Percentiles rank a stretch among this genome's conserved stretches.
Conservation (phyloP, 441 rosid genomes). For the Gossypium aridum region DNA sequence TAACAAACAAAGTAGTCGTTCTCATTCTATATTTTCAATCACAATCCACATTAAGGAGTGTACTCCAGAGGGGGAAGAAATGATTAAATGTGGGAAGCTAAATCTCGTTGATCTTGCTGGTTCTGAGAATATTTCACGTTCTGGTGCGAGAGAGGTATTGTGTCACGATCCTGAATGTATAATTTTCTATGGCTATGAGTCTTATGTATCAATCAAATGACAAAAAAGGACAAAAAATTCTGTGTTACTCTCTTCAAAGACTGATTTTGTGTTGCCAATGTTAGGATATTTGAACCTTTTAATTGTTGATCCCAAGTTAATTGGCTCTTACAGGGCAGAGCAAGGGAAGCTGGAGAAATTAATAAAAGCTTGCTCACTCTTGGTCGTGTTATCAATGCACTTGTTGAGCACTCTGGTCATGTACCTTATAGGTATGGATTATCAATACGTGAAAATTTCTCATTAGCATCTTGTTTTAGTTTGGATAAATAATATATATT, state of each 20-base stretch:
- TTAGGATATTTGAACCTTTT: no score
- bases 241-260: no score
- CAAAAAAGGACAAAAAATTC: no score
- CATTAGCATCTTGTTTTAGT: no score
- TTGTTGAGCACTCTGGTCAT: constrained; percentile 97
- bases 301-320: no score
- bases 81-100: constrained; percentile 94
- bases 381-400: constrained; percentile 95
- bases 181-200: background rate
- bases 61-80: constrained; percentile 97
- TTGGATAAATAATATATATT: background rate
- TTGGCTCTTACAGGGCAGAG: constrained; percentile 70
- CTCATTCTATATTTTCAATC: constrained; percentile 96
- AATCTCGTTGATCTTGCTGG: constrained; percentile 99
- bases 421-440: constrained; percentile 81
- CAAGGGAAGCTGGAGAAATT: constrained; percentile 99
- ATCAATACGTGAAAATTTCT: background rate
- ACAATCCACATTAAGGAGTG: constrained; percentile 96
- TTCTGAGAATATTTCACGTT: constrained; percentile 95
- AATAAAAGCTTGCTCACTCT: constrained; percentile 98
- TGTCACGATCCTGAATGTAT: background rate
- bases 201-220: no score
- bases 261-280: no score
- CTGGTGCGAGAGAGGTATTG: constrained; percentile 95
- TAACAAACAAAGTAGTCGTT: constrained; percentile 98